Base-by-base conservation (phyloP, 225 moss, liverwort and hornwort species). In the Rhytidiadelphus loreus region DNA sequence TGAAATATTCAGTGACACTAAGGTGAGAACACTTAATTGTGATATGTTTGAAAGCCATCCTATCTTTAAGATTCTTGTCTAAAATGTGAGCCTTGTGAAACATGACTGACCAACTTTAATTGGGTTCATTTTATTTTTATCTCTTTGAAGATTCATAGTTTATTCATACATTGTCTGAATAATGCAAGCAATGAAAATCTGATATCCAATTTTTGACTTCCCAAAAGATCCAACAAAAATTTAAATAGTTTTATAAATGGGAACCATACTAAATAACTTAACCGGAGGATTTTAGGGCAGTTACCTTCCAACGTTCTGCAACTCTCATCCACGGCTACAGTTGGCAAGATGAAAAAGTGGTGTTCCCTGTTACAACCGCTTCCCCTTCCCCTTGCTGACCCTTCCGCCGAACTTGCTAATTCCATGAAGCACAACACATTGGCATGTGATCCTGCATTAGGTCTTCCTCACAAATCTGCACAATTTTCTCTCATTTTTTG, bases 361-460 rank as follows among this genome's bases (percentile, higher is more conserved):
- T 52, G 90, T 90, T 82, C 72, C 65, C 26, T 82, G 62, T 56
- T 23, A 12, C 89, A 92, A 90, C 92, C 77, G 92, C 58, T 87
- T 90, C 82, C 77, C 64, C 76, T 90, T 46, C 83, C 70, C 71
- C 86, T 77, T 32, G 20, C 50, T 20, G 6, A 10, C 50, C 32
- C 50, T 75, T 56, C 73, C 58, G 72, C 79, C 52, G 79, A 77
- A 81, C 85, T 80, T 83, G 59, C 79, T 55, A 44, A n/a, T 79
- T 82, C 82, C 76, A 70, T 77, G 62, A 64, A 76, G 48, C 81
- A 39, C 57, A 48, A 57, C 25, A 26, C 77, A 23, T 61, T 53
- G n/a, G n/a, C 48, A 25, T 39, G 85, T 28, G 66, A 52, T 65
- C n/a, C 25, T 85, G 77, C 26, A 52, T 22, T 64, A 66, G 13